phyloP scores from a whole-genome alignment of 108 stramenopile species.

The Pseudonitzschia pungens region DNA sequence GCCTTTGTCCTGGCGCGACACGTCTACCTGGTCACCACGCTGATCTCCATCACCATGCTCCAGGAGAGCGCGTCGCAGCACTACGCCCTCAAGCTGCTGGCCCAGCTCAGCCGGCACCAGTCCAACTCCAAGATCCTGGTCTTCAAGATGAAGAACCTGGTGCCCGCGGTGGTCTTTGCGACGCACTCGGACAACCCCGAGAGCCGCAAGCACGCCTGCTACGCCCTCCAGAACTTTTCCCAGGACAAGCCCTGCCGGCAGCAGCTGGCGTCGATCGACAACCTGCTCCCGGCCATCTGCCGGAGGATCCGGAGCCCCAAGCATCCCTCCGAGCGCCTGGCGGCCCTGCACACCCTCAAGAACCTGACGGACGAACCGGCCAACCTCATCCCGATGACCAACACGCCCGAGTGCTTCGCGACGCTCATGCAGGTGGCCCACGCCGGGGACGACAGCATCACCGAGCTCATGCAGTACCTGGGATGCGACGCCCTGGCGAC shows the following conservation, averaged over 20 bases:
- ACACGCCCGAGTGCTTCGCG: constrained; percentile 73
- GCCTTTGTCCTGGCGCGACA: constrained; percentile 60
- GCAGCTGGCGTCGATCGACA: constrained; percentile 54
- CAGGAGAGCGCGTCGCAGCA: constrained; percentile 65
- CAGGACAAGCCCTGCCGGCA: constrained; percentile 75
- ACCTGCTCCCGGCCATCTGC: constrained; percentile 54
- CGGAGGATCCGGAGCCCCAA: constrained; percentile 37
- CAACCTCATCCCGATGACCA: constrained; percentile 83
- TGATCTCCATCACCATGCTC: constrained; percentile 57
- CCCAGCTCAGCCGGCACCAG: constrained; percentile 75
- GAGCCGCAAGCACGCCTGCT: constrained; percentile 60
- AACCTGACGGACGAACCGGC: constrained; percentile 83
- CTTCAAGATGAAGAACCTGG: constrained; percentile 47
- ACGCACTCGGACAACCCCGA: constrained; percentile 54
- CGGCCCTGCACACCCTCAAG: constrained; percentile 70
- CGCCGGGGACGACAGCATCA: constrained; percentile 40
- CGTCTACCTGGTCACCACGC: constrained; percentile 37
- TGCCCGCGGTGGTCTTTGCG: constrained; percentile 65
- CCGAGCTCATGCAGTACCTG: constrained; percentile 56
- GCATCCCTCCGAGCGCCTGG: constrained; percentile 43
- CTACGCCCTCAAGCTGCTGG: constrained; percentile 61
- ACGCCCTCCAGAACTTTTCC: constrained; percentile 76
- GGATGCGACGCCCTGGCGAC: constrained; percentile 85
- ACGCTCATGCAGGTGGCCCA: constrained; percentile 72
- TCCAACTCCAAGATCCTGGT: constrained; percentile 64